phyloP scores from a whole-genome alignment of 305 asterid genomes.

The Ilex paraguariensis region DNA sequence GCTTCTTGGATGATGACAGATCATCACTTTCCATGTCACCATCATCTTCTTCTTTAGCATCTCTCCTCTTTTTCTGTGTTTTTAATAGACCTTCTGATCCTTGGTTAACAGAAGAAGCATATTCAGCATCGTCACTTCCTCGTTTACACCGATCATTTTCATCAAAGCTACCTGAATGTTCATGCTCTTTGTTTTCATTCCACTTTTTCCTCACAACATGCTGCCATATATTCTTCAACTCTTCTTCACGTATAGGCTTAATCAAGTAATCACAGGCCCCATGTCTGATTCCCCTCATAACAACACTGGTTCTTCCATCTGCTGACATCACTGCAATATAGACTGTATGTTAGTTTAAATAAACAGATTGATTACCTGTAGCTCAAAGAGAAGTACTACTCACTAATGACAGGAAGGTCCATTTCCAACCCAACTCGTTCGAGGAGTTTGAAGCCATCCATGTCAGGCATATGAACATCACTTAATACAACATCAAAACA shows the following conservation, averaged over 20 bases:
- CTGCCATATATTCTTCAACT: conserved; percentile 5
- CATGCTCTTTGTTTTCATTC: conserved; percentile 4
- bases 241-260: conserved; percentile 7
- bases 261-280: conserved; percentile 5
- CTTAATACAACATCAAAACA: conserved; percentile 1
- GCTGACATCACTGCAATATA: neutral
- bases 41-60: conserved; percentile 55
- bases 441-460: conserved; percentile 2
- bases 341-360: neutral
- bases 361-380: neutral
- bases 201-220: conserved; percentile 6
- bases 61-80: conserved; percentile 55
- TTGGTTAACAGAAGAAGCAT: conserved; percentile 2
- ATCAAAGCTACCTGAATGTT: neutral
- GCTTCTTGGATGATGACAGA: conserved; percentile 50
- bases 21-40: conserved; percentile 46
- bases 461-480: conserved; percentile 7
- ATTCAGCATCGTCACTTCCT: conserved; percentile 1
- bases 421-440: conserved; percentile 1
- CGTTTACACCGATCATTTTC: neutral
- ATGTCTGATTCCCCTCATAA: conserved; percentile 3
- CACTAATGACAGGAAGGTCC: conserved; percentile 8
- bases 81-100: conserved; percentile 5
- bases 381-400: neutral
- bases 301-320: conserved; percentile 3